Evolutionary conservation across 768 basidiomycete genomes (phyloP), one percentile per base, ranked within the genome.

Genomic region (Mycena amicta): DNA sequence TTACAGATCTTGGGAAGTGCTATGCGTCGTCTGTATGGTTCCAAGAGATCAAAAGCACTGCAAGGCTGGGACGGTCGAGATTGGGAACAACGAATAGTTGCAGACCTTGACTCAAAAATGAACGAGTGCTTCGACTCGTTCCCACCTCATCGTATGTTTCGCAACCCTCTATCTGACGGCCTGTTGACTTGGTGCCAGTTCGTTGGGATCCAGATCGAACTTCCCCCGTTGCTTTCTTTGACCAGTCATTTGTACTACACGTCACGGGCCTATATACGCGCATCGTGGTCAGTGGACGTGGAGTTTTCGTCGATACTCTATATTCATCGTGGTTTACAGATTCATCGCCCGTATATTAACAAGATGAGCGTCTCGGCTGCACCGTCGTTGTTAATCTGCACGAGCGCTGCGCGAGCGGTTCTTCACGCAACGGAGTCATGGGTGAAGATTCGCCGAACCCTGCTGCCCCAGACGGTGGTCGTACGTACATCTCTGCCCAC

Each of bases 61-160:
- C 30, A 37, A 28, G 52, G 8, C 3, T 46, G 26, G 28, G 50
- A 52, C 23, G 41, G 39, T 12, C 40, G 11, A 12, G 53, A 55
- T 5, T 43, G 41, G 41, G 53, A 55, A 22, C 26, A 55, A 25
- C 22, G 29, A 16, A 47, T 5, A 15, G 28, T 55, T 16, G 26
- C 53, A 13, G 43, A 55, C 6, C 29, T 55, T 5, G 53, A 55
- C n/a, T 55, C 53, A 23, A 30, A 16, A 16, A 29, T 55, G 53
- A 55, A 55, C 22, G 11, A 31, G 20, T 55, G 40, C 41, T 4
- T 27, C 20, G 41, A 55, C 25, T 29, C 53, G 23, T n/a, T 55
- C 23, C 53, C 53, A 6, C 28, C 40, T 22, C 53, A 55, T 46
- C 53, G 52, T 53, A 27, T 20, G 6, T 52, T 5, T 37, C n/a